Conservation (phyloP, 164 flowering plant genomes). For the Warburgia ugandensis region DNA sequence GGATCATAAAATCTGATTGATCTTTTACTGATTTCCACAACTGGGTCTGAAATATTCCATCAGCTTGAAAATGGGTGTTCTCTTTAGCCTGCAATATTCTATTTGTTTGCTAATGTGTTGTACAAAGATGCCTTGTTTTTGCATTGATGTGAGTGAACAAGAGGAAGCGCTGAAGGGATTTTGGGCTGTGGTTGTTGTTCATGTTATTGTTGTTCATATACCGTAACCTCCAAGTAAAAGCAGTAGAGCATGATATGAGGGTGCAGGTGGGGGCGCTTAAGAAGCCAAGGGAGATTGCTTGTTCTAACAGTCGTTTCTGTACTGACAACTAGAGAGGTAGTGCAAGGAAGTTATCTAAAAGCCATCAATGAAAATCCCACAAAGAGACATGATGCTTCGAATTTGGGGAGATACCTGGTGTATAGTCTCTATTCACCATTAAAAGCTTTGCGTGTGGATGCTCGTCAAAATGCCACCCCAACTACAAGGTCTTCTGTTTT, state of each 20-base stretch:
- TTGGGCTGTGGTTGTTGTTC: slow-evolving; percentile 3
- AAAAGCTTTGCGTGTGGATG: slow-evolving; percentile 48
- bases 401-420: slow-evolving; percentile 4
- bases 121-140: slow-evolving; percentile 18
- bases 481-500: not conserved
- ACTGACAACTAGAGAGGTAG: slow-evolving; percentile 19
- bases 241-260: slow-evolving; percentile 1
- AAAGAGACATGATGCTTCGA: slow-evolving; percentile 31
- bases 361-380: slow-evolving; percentile 25
- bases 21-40: slow-evolving; percentile 17
- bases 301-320: slow-evolving; percentile 19
- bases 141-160: slow-evolving; percentile 27
- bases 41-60: slow-evolving; percentile 22
- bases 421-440: slow-evolving; percentile 29
- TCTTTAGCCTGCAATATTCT: slow-evolving; percentile 16
- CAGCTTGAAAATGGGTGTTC: slow-evolving; percentile 9
- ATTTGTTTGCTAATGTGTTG: slow-evolving; percentile 27
- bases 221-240: not conserved
- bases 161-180: slow-evolving; percentile 1
- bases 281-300: slow-evolving; percentile 19
- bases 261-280: not conserved
- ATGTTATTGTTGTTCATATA: slow-evolving; percentile 6
- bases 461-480: slow-evolving; percentile 3
- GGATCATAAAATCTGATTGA: slow-evolving; percentile 16
- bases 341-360: slow-evolving; percentile 23